These are phyloP conservation scores for Oxyria digyna DNA, from an alignment of 148 eudicot species.

Conservation along the genomic window DNA sequence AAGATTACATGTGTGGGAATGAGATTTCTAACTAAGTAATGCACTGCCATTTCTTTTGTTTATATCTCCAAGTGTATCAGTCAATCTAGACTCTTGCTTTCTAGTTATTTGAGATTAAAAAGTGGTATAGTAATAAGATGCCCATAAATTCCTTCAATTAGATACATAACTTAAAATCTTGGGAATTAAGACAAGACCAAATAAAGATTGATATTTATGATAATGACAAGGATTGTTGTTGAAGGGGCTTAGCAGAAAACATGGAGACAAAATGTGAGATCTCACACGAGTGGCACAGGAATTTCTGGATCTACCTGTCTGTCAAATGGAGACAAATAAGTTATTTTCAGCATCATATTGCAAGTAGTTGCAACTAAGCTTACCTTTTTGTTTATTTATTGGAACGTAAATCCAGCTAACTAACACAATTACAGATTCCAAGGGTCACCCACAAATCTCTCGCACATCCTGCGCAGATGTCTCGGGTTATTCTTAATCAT, in stretches of 20 bases:
- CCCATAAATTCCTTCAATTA: not conserved
- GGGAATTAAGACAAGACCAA: not conserved
- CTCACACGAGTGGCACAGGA: not conserved
- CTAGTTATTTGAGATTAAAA: not conserved
- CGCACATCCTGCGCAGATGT: not conserved
- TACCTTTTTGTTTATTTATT: not conserved
- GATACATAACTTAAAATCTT: not conserved
- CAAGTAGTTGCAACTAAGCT: too few relatives aligned
- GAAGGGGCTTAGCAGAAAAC: constrained; percentile 20
- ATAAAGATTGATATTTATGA: not conserved
- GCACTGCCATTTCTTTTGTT: not conserved
- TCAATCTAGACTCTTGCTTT: not conserved
- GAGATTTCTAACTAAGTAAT: not conserved
- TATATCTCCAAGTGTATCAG: not conserved
- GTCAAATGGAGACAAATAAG: not conserved
- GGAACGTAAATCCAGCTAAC: not conserved
- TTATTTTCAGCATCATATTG: not conserved
- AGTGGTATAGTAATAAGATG: not conserved
- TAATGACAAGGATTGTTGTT: not conserved
- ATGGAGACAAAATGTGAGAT: constrained; percentile 8
- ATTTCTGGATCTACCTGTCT: constrained; percentile 3
- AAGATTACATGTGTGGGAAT: not conserved
- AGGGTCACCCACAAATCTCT: constrained; percentile 1
- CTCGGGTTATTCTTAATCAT: not conserved
- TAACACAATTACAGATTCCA: constrained; percentile 1